phyloP scores from a whole-genome alignment of 805 yeast species.

The Torulaspora indica region DNA sequence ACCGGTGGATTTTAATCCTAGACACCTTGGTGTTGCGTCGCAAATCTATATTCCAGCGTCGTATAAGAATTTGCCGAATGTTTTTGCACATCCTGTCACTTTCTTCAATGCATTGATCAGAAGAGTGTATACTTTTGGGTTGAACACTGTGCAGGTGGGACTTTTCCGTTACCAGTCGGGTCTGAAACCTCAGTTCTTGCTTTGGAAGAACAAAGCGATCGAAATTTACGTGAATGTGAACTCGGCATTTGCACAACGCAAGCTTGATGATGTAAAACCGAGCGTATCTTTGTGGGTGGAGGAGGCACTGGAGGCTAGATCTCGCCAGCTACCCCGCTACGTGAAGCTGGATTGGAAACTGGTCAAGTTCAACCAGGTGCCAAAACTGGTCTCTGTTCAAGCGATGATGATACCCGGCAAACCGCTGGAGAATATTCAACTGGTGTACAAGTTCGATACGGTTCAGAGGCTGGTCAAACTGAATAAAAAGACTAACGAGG shows the following conservation, averaged over 20 bases:
- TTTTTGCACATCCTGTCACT: slow-evolving; percentile 40
- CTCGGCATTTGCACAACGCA: slow-evolving; percentile 65
- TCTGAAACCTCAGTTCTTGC: slow-evolving; percentile 58
- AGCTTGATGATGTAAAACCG: slow-evolving; percentile 45
- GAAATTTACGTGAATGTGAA: slow-evolving; percentile 74
- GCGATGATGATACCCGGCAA: slow-evolving; percentile 57
- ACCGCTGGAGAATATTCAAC: slow-evolving; percentile 52
- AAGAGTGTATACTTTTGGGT: slow-evolving; percentile 56
- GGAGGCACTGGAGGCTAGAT: slow-evolving; percentile 51
- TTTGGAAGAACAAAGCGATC: slow-evolving; percentile 84
- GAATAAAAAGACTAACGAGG: slow-evolving; percentile 42
- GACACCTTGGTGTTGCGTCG: slow-evolving; percentile 40
- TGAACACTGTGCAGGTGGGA: slow-evolving; percentile 66
- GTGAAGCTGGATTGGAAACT: slow-evolving; percentile 72
- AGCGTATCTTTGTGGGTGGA: slow-evolving; percentile 58
- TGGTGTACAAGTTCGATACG: slow-evolving; percentile 60
- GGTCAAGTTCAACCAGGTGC: slow-evolving; percentile 60
- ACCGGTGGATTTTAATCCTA: slow-evolving; percentile 35
- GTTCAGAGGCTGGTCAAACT: slow-evolving; percentile 52
- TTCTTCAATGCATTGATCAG: slow-evolving; percentile 49
- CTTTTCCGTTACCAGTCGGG: slow-evolving; percentile 65
- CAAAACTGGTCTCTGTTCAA: slow-evolving; percentile 67
- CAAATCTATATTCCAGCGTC: slow-evolving; percentile 52
- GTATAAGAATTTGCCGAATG: slow-evolving; percentile 42
- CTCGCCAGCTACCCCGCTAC: slow-evolving; percentile 51